These are phyloP conservation scores for Clonostachys rhizophaga DNA, from an alignment of 2,329 filamentous ascomycete genomes.

Conservation along the genomic window DNA sequence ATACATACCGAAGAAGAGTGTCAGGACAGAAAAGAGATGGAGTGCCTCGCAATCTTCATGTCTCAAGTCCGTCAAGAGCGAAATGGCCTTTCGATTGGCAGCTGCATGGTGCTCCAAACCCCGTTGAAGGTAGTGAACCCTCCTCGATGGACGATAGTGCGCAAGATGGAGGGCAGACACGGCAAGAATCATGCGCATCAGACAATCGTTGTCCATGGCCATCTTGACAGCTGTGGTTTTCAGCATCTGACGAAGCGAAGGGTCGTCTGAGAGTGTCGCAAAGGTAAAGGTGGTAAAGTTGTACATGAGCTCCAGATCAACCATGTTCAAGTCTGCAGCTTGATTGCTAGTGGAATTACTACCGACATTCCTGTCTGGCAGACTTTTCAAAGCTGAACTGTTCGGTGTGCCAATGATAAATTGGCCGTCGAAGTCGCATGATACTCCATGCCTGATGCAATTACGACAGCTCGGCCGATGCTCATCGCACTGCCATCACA, in stretches of 20 bases:
- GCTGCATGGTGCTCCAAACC: slow-evolving; percentile 16
- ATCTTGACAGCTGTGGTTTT: slow-evolving; percentile 39
- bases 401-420: not conserved
- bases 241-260: slow-evolving; percentile 37
- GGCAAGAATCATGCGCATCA: slow-evolving; percentile 42
- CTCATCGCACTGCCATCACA: slow-evolving; percentile 27
- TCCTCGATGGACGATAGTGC: slow-evolving; percentile 25
- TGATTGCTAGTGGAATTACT: not conserved
- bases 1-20: slow-evolving; percentile 19
- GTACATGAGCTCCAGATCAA: slow-evolving; percentile 47
- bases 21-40: slow-evolving; percentile 21
- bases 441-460: slow-evolving; percentile 30
- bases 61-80: slow-evolving; percentile 5
- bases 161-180: slow-evolving; percentile 44
- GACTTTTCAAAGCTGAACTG: not conserved
- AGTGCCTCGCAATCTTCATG: slow-evolving; percentile 13
- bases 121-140: slow-evolving; percentile 21
- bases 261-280: slow-evolving; percentile 36
- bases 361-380: not conserved
- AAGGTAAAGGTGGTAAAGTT: slow-evolving; percentile 45
- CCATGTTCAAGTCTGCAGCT: slow-evolving; percentile 20
- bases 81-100: slow-evolving; percentile 17
- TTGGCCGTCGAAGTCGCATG: slow-evolving; percentile 21
- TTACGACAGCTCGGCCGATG: slow-evolving; percentile 29
- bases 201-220: slow-evolving; percentile 37